Evolutionary conservation across 2,329 filamentous ascomycete species (phyloP), one percentile per base, ranked within the genome.

Genomic region (Aspergillus niger): DNA sequence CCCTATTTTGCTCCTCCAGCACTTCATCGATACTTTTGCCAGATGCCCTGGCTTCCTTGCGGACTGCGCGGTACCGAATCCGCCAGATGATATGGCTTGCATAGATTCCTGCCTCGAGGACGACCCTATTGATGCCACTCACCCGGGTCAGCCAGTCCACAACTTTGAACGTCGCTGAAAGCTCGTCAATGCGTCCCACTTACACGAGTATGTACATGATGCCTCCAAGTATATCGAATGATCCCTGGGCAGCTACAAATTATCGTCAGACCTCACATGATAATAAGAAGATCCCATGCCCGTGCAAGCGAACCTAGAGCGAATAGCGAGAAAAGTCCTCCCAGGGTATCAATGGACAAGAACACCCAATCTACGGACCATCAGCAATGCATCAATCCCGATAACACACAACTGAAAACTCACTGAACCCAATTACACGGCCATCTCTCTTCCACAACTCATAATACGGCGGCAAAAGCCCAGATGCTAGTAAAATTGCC

Each of bases 261-360:
- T 47, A 65, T 69, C 53, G 57, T 38, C 11, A 36, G 11, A 15
- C 11, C 11, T 36, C 32, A 36, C 4, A 36, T 36, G 10, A 36
- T 36, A 36, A 2, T 13, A 13, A 13, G 15, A 8, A 20, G 13
- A 36, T 22, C 8, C n/a, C 28, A 30, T 30, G 28, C 28, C 28
- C 4, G 28, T 28, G 20, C 22, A 26, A 63, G 32, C 80, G 28
- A 76, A 85, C 83, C 83, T 8, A 88, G 72, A 1, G 86, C 85
- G 79, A 89, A 82, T 22, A 89, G 78, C 0, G 85, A 88, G 70
- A 89, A 88, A 59, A 89, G 80, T 0, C 86, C 86, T 2, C 87
- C 87, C 1, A 80, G 65, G 59, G 82, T 87, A 67, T 89, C 87
- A 65, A 88, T 84, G 0, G 76, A 74, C 3, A 89, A 72, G 65